Evolutionary conservation across 306 rosid genomes (phyloP).

Genomic region (Pterocarpus macrocarpus): DNA sequence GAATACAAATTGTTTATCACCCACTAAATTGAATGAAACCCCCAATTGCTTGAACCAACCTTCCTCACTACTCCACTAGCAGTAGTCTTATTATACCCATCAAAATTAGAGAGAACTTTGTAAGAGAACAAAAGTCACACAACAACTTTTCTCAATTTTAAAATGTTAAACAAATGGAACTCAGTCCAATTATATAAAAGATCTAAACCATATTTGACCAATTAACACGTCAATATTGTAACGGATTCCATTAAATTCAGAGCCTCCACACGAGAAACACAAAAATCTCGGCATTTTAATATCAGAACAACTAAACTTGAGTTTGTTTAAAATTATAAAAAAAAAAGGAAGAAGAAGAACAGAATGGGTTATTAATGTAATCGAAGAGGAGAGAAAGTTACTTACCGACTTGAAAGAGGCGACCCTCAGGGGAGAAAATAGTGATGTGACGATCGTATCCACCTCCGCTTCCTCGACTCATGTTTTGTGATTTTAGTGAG

Average conservation of each 20-base stretch:
- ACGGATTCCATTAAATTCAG: neutral
- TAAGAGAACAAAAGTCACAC: neutral
- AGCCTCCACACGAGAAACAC: neutral
- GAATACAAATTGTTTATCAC: neutral
- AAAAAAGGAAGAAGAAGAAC: neutral
- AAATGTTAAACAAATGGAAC: neutral
- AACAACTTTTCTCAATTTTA: neutral
- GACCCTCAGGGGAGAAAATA: conserved; percentile 98
- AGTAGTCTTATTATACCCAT: neutral
- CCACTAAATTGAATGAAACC: conserved; percentile 1
- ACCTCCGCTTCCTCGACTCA: conserved; percentile 96
- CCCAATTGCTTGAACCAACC: neutral
- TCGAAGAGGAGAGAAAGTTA: neutral
- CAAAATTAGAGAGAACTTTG: neutral
- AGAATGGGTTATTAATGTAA: neutral
- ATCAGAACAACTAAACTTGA: neutral
- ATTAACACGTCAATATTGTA: neutral
- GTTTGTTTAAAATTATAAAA: neutral
- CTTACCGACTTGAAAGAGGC: conserved; percentile 85
- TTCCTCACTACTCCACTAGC: conserved; percentile 10
- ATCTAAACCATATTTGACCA: neutral
- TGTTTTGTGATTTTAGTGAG: conserved; percentile 27
- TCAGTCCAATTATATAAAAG: neutral
- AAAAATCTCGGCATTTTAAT: neutral
- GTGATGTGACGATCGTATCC: conserved; percentile 99